Evolutionary conservation across 129 eudicot genomes (phyloP).

Genomic region (sunflower (Helianthus annuus)): DNA sequence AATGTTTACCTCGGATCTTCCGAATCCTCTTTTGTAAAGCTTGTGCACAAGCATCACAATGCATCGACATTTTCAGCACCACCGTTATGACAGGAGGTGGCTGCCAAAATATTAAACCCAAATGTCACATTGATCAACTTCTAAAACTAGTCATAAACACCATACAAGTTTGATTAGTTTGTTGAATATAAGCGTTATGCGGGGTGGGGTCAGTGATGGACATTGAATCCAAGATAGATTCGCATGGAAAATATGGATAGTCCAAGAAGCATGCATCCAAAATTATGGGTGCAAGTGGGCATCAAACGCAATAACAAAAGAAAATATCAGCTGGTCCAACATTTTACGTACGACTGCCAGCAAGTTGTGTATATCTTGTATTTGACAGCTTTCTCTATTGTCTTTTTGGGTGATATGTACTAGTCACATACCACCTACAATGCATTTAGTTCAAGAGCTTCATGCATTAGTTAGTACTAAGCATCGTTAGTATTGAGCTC

Average conservation of each 20-base stretch:
- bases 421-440: constrained; percentile 17
- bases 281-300: constrained; percentile 27
- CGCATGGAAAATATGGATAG: constrained; percentile 28
- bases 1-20: constrained; percentile 53
- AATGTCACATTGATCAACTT: background rate
- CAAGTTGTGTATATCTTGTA: constrained; percentile 16
- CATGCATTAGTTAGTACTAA: background rate
- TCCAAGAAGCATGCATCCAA: constrained; percentile 34
- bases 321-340: constrained; percentile 31
- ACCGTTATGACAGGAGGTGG: constrained; percentile 67
- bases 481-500: too few species aligned
- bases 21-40: constrained; percentile 58
- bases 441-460: constrained; percentile 18
- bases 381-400: constrained; percentile 27
- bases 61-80: constrained; percentile 75
- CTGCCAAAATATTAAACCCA: constrained; percentile 37
- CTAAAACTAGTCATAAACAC: background rate
- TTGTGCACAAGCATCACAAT: constrained; percentile 92
- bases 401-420: constrained; percentile 30
- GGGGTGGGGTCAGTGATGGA: constrained; percentile 27
- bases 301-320: constrained; percentile 24
- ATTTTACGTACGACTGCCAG: constrained; percentile 12
- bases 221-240: constrained; percentile 27
- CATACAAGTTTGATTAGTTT: background rate
- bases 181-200: constrained; percentile 3